Conservation (phyloP, 148 eudicot genomes). For the Silene latifolia region DNA sequence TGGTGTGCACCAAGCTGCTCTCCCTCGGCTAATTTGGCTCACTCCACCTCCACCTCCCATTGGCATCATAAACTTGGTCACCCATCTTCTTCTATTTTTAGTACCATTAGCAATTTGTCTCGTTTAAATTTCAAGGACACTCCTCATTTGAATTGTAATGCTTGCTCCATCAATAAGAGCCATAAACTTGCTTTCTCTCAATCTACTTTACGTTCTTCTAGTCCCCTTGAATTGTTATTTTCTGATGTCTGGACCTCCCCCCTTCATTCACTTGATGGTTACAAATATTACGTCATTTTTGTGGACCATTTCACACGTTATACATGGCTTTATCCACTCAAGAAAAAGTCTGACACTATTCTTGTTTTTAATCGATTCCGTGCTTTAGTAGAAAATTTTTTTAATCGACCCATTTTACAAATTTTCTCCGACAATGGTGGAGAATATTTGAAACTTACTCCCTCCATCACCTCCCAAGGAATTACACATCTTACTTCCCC, state of each 20-base stretch:
- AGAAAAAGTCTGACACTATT: background rate
- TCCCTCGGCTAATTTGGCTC: too few relatives aligned
- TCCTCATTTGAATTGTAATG: background rate
- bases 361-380: background rate
- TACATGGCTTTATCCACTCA: background rate
- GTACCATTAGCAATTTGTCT: too few relatives aligned
- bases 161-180: background rate
- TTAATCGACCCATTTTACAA: background rate
- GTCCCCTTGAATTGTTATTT: background rate
- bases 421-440: conserved; percentile 6
- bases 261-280: background rate
- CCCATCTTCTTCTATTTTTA: background rate
- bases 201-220: background rate
- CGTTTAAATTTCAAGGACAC: background rate
- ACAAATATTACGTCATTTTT: conserved; percentile 6
- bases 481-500: conserved; percentile 11
- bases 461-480: background rate
- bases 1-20: too few relatives aligned
- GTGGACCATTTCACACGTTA: background rate
- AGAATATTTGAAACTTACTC: background rate
- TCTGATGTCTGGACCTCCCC: background rate
- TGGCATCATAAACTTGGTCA: background rate
- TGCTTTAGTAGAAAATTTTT: background rate
- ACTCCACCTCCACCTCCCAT: too few relatives aligned
- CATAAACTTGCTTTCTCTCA: background rate